Percentiles rank a stretch among this genome's conserved stretches.
These are phyloP conservation scores for Aspergillus diversus DNA, from an alignment of 495 filamentous ascomycete genomes.

Conservation along the genomic window DNA sequence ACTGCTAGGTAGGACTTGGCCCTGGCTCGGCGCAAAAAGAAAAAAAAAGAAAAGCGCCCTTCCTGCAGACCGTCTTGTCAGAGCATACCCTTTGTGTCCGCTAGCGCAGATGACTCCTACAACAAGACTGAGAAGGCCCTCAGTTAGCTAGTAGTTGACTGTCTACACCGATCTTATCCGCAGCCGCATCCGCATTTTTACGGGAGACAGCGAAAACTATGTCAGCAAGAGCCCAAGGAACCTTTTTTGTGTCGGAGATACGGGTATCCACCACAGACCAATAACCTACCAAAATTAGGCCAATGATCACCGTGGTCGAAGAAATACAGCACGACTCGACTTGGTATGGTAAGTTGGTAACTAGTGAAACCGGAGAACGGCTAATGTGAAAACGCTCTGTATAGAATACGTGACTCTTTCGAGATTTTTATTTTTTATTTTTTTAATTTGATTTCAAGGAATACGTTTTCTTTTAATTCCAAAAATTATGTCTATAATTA, in stretches of 20 bases:
- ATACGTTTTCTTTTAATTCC: slow-evolving; percentile 10
- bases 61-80: too few species aligned
- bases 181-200: too few species aligned
- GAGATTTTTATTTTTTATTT: neutral
- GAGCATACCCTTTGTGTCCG: too few species aligned
- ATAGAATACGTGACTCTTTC: neutral
- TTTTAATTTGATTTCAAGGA: slow-evolving; percentile 11
- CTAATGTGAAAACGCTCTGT: slow-evolving; percentile 11
- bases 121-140: too few species aligned
- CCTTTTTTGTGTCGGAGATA: too few species aligned
- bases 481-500: neutral
- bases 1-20: neutral
- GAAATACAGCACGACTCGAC: neutral
- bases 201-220: too few species aligned
- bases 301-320: neutral
- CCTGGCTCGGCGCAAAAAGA: neutral
- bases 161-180: too few species aligned
- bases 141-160: too few species aligned
- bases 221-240: too few species aligned
- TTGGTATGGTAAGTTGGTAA: slow-evolving; percentile 7
- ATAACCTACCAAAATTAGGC: neutral
- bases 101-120: too few species aligned
- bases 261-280: too few species aligned
- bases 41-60: too few species aligned
- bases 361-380: neutral